Conservation (phyloP, 257 asterid genomes). For the Mentha longifolia region DNA sequence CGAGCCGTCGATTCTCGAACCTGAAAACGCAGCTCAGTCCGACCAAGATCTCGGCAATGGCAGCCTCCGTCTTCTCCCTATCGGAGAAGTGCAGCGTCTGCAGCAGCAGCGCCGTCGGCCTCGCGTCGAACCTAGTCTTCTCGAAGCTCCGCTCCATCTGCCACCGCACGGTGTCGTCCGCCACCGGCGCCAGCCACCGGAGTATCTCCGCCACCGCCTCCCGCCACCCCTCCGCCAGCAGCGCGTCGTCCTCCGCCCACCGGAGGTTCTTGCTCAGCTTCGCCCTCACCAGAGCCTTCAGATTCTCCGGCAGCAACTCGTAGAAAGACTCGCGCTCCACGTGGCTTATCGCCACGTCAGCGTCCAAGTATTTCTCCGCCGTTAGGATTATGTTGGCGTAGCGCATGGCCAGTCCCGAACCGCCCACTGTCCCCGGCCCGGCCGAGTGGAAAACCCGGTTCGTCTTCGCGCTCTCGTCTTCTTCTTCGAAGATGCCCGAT, state of each 20-base stretch:
- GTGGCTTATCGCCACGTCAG: slow-evolving; percentile 38
- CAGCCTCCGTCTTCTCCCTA: slow-evolving; percentile 86
- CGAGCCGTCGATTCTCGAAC: slow-evolving; percentile 51
- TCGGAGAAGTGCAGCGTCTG: slow-evolving; percentile 83
- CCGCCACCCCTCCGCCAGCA: slow-evolving; percentile 78
- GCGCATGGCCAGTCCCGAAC: slow-evolving; percentile 72
- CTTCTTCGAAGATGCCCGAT: slow-evolving; percentile 38
- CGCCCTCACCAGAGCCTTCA: slow-evolving; percentile 53
- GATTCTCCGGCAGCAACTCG: slow-evolving; percentile 74
- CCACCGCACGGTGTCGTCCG: slow-evolving; percentile 72
- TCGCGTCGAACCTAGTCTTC: slow-evolving; percentile 63
- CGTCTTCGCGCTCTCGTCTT: slow-evolving; percentile 8
- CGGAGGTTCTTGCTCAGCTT: slow-evolving; percentile 72
- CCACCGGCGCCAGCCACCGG: slow-evolving; percentile 87
- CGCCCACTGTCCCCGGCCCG: slow-evolving; percentile 69
- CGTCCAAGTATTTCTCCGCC: slow-evolving; percentile 56
- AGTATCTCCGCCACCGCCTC: slow-evolving; percentile 66
- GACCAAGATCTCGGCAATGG: slow-evolving; percentile 80
- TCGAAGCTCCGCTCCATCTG: slow-evolving; percentile 72
- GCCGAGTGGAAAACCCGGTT: slow-evolving; percentile 67
- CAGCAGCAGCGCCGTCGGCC: slow-evolving; percentile 54
- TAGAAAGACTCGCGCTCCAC: slow-evolving; percentile 55
- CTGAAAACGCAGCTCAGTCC: slow-evolving; percentile 75
- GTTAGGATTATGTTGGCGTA: slow-evolving; percentile 69
- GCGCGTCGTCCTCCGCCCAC: slow-evolving; percentile 46